These are phyloP conservation scores for Pseudopyrenochaeta lycopersici DNA, from an alignment of 2,329 filamentous ascomycete species.

Conservation along the genomic window DNA sequence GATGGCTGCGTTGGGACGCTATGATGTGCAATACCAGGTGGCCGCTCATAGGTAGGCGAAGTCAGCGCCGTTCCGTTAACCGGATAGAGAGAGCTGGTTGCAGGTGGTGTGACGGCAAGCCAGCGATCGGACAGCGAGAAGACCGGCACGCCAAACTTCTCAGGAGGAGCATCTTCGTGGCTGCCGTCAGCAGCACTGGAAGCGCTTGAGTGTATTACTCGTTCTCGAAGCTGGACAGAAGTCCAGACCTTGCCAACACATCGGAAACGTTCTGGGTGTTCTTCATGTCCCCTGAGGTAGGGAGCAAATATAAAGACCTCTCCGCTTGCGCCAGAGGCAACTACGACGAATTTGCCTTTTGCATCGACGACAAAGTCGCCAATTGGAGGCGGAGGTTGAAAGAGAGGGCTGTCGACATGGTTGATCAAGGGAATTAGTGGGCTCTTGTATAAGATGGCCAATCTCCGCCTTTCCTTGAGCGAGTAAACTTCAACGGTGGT, in stretches of 20 bases:
- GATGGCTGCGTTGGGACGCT: constrained; percentile 75
- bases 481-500: constrained; percentile 92
- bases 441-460: constrained; percentile 78
- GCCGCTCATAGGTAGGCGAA: constrained; percentile 60
- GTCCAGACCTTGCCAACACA: constrained; percentile 96
- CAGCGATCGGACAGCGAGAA: constrained; percentile 76
- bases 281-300: constrained; percentile 35
- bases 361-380: constrained; percentile 79
- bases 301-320: constrained; percentile 80
- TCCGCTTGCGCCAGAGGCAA: constrained; percentile 84
- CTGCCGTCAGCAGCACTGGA: constrained; percentile 48
- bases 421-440: constrained; percentile 68
- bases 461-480: constrained; percentile 73
- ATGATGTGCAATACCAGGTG: constrained; percentile 65
- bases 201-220: constrained; percentile 41
- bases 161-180: constrained; percentile 40
- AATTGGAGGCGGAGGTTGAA: constrained; percentile 73
- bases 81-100: constrained; percentile 74
- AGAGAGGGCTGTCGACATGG: constrained; percentile 67
- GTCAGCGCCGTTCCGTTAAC: constrained; percentile 72
- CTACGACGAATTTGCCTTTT: constrained; percentile 73
- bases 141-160: constrained; percentile 67
- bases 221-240: constrained; percentile 68
- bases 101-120: constrained; percentile 79
- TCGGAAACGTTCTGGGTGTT: constrained; percentile 55